Base-by-base conservation (phyloP, 805 yeast species). In the Teunomyces barrocoloradensis region DNA sequence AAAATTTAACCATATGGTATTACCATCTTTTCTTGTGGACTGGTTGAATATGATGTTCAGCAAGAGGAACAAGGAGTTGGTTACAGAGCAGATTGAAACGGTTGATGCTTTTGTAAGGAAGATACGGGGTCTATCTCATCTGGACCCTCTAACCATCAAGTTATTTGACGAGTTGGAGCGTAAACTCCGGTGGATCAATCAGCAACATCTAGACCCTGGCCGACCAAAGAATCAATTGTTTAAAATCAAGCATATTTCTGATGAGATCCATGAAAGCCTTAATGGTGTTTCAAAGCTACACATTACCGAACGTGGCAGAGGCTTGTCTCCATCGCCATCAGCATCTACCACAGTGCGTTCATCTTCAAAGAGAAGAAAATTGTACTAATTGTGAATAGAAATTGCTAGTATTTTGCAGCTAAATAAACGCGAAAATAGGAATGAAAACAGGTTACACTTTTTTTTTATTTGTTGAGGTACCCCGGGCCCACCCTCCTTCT, bases 201-300 rank as follows among this genome's bases (percentile, higher is more conserved):
- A 9, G n/a, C 17, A 27, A 5, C 43, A 38, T 12, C n/a, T 28
- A 13, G 44, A 42, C 13, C 15, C 39, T 13, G 27, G 23, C 21
- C 39, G 58, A 32, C 61, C 59, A 4, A 51, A 40, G 40, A 43
- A 56, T 46, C 56, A 56, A 41, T 43, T 47, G 11, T 52, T 58
- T 33, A 53, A 45, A 27, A 58, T 58, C 25, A 50, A 48, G 33
- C 56, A 55, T 38, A 54, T 52, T 10, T 49, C 54, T 5, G 60
- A 53, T 17, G 58, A 52, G 5, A 46, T 54, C 13, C 48, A 53
- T 30, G 56, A 53, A 11, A 54, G 58, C 17, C 55, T 50, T 4
- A 45, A 51, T 37, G 50, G 48, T 12, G 58, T 56, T 10, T 49
- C 51, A n/a, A 50, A 53, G 30, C 42, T 53, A 34, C 39, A 43